Percentiles rank a stretch among this genome's conserved stretches.
Conservation (phyloP, 139 green algal species). For the Chlamydomonas incerta region DNA sequence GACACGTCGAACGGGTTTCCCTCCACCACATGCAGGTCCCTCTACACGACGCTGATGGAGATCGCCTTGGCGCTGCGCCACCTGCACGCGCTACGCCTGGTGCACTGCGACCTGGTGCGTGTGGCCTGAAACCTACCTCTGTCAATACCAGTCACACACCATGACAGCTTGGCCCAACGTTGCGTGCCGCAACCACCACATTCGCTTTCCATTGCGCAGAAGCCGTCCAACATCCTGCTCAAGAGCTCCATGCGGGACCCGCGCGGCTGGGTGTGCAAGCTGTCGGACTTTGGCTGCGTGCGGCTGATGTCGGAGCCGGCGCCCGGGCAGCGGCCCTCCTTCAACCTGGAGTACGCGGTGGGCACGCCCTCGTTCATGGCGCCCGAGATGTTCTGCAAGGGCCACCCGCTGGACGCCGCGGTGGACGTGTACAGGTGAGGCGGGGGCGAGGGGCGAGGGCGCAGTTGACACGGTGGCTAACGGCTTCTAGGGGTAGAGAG, state of each 20-base stretch:
- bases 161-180: too few species aligned
- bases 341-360: constrained; percentile 43
- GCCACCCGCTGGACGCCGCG: constrained; percentile 21
- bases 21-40: background rate
- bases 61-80: constrained; percentile 53
- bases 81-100: constrained; percentile 66
- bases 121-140: too few species aligned
- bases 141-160: too few species aligned
- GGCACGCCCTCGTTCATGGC: constrained; percentile 41
- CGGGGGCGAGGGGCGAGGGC: too few species aligned
- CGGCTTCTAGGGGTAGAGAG: too few species aligned
- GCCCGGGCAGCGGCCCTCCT: constrained; percentile 2
- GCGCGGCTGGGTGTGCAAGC: constrained; percentile 75
- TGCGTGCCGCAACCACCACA: too few species aligned
- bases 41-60: constrained; percentile 48
- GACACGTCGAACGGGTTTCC: too few species aligned
- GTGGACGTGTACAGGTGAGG: constrained; percentile 23
- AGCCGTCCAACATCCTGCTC: constrained; percentile 76
- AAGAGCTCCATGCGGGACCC: constrained; percentile 38
- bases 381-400: constrained; percentile 44
- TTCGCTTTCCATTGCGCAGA: too few species aligned
- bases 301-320: constrained; percentile 22
- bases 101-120: constrained; percentile 62
- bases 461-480: too few species aligned
- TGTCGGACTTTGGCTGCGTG: constrained; percentile 72